Base-by-base conservation (phyloP, 371 early-diverging fungal genomes). In the Apophysomyces ossiformis region DNA sequence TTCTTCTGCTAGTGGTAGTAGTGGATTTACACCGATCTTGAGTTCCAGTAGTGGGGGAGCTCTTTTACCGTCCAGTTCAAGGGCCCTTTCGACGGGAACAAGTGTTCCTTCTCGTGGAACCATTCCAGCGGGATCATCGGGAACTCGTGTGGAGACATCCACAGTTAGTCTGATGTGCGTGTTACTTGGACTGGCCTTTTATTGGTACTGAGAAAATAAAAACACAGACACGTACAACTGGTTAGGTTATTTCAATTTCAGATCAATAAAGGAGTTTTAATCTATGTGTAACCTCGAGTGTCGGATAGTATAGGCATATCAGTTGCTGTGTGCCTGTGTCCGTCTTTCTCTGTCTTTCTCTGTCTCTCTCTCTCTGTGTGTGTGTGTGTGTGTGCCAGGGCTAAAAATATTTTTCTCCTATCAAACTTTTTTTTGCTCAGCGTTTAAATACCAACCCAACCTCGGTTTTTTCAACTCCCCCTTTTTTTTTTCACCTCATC, bases 201-300 rank as follows among this genome's bases (percentile, higher is more conserved):
- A 50, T 21, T 50, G 54, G 54, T 21, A 21, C 54, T 50, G 16
- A 45, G 16, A 7, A 15, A 15, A n/a, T 18, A 18, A 26, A 50
- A 18, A 18, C 15, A 50, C 7, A 50, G 18, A 15, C 2, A 8
- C 5, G 50, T 0, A 46, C 47, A 46, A 0, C 26, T 26, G 26
- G 26, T 26, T 26, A 26, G 32, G 32, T 26, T 26, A 9, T 50
- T 50, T 50, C 4, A 21, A 18, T 50, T 50, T 50, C 54, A 50
- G 54, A 16, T 4, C 54, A 50, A 50, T 50, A 50, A 50, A 50
- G 54, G 54, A 50, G 54, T 50, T 50, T 21, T 21, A 50, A 50
- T 50, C 21, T 18, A 50, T 21, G 54, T 50, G 54, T 50, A 50
- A 50, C 54, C 21, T 21, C 21, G 54, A 21, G 21, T 21, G 54